A percentile compares a stretch with the other conserved stretches of the same genome.
phyloP scores from a whole-genome alignment of 2,329 filamentous ascomycete species.

The Ceratocystis diversiconidia region DNA sequence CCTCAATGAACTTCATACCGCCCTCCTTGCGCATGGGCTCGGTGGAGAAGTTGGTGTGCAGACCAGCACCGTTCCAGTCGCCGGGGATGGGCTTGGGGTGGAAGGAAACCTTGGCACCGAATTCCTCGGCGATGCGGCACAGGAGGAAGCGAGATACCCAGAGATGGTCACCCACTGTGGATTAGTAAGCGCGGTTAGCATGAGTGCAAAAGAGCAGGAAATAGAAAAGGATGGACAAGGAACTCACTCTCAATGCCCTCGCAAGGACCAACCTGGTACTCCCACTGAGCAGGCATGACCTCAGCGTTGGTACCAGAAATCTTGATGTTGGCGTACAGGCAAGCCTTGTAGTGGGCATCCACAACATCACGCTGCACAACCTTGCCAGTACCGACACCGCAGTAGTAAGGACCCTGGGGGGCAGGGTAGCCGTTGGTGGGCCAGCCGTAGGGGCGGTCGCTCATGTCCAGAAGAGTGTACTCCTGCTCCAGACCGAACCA shows the following conservation, averaged over 20 bases:
- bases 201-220: too few relatives aligned
- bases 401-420: constrained; percentile 83
- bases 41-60: constrained; percentile 89
- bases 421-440: constrained; percentile 65
- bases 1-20: constrained; percentile 91
- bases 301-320: constrained; percentile 98
- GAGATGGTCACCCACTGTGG: constrained; percentile 78
- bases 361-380: constrained; percentile 97
- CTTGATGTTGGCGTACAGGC: constrained; percentile 68
- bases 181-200: not conserved
- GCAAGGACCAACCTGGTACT: constrained; percentile 80
- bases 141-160: constrained; percentile 78
- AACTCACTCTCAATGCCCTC: constrained; percentile 64
- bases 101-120: constrained; percentile 88
- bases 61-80: constrained; percentile 86
- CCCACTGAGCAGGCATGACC: constrained; percentile 97
- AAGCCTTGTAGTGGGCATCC: constrained; percentile 50
- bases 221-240: not conserved
- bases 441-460: constrained; percentile 75
- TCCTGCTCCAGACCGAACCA: constrained; percentile 99
- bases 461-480: constrained; percentile 65
- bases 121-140: constrained; percentile 84
- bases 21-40: constrained; percentile 78
- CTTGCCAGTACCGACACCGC: constrained; percentile 87
- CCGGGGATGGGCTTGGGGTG: constrained; percentile 90